Evolutionary conservation across 106 monocot genomes (phyloP), one percentile per base, ranked within the genome.

Genomic region (Dendrobium chrysotoxum): DNA sequence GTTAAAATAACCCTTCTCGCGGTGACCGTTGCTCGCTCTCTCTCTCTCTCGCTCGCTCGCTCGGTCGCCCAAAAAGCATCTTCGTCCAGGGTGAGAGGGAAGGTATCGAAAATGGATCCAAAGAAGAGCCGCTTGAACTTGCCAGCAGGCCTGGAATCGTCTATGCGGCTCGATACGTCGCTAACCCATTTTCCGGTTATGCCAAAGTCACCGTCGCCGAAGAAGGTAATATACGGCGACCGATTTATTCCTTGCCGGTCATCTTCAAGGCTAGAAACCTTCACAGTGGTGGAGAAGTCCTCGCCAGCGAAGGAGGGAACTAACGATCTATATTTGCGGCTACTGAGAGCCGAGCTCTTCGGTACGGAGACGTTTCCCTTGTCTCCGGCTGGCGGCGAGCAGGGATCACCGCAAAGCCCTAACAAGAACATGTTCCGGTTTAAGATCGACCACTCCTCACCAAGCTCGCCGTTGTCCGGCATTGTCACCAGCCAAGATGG

Each of bases 191-290:
- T 90, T 81, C 83, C 91, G 5, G 61, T 80, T 11, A 57, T 88
- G 9, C 88, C 93, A 25, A 94, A 92, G 81, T 88, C 90, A 23
- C 82, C 91, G 0, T 93, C 98, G 30, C 95, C 95, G 0, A 91
- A 89, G 30, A 99, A 99, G 76, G 89, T 90, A 1, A 95, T 90
- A 0, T 99, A 99, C 83, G 88, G 98, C 84, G 98, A 99, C 67
- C 79, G 98, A 7, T 99, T 99, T 88, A 95, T 99, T 72, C 98
- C 98, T 3, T 99, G 98, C 86, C 58, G 98, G 16, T 87, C 98
- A 21, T 92, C 92, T 7, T 98, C 98, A 21, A 77, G 98, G 83
- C 92, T 99, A 44, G 89, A 99, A 31, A 84, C 85, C 78, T 88
- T 99, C 82, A 66, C 76, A 0, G 70, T 99, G 2, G 77, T 84